These are phyloP conservation scores for Amylostereum areolatum DNA, from an alignment of 1,284 basidiomycete genomes.

Conservation along the genomic window DNA sequence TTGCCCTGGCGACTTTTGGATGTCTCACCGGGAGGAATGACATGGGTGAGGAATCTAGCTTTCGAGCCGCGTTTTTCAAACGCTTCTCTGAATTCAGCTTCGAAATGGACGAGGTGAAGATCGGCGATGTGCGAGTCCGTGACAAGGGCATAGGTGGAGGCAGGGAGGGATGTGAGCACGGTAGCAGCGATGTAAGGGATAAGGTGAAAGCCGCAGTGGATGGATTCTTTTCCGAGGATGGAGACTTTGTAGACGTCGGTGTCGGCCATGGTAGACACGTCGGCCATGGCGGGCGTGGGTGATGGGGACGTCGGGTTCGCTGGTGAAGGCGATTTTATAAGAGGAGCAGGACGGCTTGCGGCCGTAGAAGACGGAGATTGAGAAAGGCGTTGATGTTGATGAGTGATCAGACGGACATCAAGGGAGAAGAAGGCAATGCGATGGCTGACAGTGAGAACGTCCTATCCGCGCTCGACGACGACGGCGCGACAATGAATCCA, in stretches of 20 bases:
- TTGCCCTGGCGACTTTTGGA: slow-evolving; percentile 91
- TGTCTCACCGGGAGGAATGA: slow-evolving; percentile 88
- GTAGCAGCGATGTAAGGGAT: slow-evolving; percentile 82
- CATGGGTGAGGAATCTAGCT: slow-evolving; percentile 73
- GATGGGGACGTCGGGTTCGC: too few species aligned
- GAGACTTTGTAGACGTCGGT: slow-evolving; percentile 62
- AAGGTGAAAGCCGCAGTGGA: slow-evolving; percentile 91
- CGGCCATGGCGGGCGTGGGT: too few species aligned
- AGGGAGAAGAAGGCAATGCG: too few species aligned
- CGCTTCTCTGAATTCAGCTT: slow-evolving; percentile 57
- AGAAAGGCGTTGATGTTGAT: too few species aligned
- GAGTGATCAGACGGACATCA: too few species aligned
- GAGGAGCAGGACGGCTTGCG: too few species aligned
- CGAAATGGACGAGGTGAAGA: slow-evolving; percentile 69
- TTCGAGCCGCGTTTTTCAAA: slow-evolving; percentile 29
- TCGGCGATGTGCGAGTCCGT: slow-evolving; percentile 88
- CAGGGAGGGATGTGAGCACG: slow-evolving; percentile 67
- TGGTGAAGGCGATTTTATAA: too few species aligned
- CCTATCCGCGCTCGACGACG: too few species aligned
- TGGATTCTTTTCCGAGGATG: slow-evolving; percentile 83
- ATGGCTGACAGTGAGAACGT: too few species aligned
- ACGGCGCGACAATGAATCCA: too few species aligned
- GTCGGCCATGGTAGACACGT: slow-evolving; percentile 18
- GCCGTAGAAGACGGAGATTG: too few species aligned
- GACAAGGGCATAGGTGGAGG: slow-evolving; percentile 89